phyloP scores from a whole-genome alignment of 1,284 basidiomycete species.

The Malassezia sp. region DNA sequence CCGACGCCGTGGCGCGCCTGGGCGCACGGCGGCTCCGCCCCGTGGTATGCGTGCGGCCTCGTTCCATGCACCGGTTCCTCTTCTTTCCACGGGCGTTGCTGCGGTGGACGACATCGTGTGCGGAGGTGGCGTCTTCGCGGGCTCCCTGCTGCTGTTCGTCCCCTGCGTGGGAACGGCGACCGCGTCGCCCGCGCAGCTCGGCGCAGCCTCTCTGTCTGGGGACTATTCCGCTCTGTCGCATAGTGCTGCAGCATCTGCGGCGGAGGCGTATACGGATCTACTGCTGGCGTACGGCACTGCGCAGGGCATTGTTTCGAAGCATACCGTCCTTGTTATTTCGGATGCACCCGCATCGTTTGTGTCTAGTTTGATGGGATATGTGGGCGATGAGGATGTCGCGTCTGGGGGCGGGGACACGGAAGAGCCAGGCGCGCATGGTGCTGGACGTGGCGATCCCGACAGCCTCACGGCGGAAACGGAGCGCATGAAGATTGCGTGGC shows the following conservation, averaged over 20 bases:
- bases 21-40: constrained; percentile 48
- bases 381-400: constrained; percentile 18
- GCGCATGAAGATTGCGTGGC: constrained; percentile 58
- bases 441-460: background rate
- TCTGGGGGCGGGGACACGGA: too few relatives aligned
- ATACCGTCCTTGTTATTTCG: constrained; percentile 58
- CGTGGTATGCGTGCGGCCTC: constrained; percentile 59
- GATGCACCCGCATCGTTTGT: constrained; percentile 50
- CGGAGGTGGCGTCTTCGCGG: constrained; percentile 71
- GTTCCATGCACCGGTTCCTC: constrained; percentile 55
- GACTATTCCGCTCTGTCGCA: background rate
- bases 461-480: constrained; percentile 12
- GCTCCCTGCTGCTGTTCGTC: constrained; percentile 61
- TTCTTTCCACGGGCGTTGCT: constrained; percentile 76
- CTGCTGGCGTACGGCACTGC: constrained; percentile 76
- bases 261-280: constrained; percentile 64
- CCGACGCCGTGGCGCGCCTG: constrained; percentile 55
- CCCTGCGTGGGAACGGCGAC: constrained; percentile 27
- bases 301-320: constrained; percentile 66
- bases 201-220: constrained; percentile 51
- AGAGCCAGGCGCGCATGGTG: background rate
- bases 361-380: constrained; percentile 31
- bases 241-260: constrained; percentile 10
- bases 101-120: constrained; percentile 92
- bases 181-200: constrained; percentile 21